A percentile compares a stretch with the other conserved stretches of the same genome.
Conservation (phyloP, 495 filamentous ascomycete genomes). For the Podospora sp. region DNA sequence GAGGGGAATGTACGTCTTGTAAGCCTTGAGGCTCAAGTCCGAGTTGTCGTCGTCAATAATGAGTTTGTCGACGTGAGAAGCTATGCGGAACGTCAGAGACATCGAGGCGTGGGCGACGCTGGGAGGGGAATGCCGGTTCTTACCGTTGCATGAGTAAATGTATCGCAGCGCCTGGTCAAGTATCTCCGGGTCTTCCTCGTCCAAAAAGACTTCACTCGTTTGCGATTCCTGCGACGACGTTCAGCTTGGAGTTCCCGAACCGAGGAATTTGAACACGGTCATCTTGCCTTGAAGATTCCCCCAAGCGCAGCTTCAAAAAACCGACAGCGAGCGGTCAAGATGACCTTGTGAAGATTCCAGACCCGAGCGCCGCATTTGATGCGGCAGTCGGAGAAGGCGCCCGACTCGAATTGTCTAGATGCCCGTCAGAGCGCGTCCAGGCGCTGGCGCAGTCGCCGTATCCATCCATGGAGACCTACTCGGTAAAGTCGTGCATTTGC, state of each 20-base stretch:
- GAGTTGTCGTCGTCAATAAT: background rate
- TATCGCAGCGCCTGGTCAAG: no score
- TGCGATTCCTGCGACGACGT: background rate
- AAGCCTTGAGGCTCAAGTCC: slow-evolving; percentile 1
- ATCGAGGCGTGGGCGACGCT: no score
- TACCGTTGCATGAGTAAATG: no score
- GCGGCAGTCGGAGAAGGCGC: slow-evolving; percentile 11
- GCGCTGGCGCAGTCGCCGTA: no score
- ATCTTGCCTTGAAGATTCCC: background rate
- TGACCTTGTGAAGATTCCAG: slow-evolving; percentile 10
- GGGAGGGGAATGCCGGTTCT: no score
- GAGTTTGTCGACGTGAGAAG: slow-evolving; percentile 2
- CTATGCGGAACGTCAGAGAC: no score
- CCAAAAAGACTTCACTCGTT: background rate
- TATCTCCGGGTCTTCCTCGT: no score
- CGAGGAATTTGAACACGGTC: background rate
- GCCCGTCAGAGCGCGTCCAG: no score
- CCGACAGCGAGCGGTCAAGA: slow-evolving; percentile 1
- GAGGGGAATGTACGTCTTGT: slow-evolving; percentile 6
- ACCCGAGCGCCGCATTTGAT: slow-evolving; percentile 8
- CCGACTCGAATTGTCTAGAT: slow-evolving; percentile 9
- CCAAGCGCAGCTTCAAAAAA: background rate
- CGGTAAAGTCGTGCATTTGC: no score
- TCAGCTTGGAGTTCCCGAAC: no score
- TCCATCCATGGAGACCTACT: no score